A percentile compares a stretch with the other conserved stretches of the same genome.
These are phyloP conservation scores for Astragalus membranaceus DNA, from an alignment of 306 rosid genomes.

Conservation along the genomic window DNA sequence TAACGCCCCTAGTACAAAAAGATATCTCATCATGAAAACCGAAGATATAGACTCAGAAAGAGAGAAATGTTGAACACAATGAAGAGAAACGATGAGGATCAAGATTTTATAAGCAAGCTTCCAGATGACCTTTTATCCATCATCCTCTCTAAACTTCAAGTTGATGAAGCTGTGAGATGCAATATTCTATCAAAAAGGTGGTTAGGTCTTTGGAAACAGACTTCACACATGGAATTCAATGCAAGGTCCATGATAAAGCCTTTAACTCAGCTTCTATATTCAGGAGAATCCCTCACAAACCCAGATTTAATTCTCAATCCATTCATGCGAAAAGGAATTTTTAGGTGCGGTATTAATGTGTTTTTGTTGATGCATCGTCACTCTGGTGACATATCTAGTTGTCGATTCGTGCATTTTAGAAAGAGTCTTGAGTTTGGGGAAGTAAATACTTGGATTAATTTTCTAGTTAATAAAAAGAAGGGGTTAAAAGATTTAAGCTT, in stretches of 20 bases:
- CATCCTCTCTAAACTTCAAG: neutral
- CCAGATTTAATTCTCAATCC: neutral
- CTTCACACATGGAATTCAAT: neutral
- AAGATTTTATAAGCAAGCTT: neutral
- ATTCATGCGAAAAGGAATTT: neutral
- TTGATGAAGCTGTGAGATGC: conserved; percentile 17
- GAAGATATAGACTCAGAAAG: neutral
- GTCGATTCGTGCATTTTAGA: neutral
- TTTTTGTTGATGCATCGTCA: neutral
- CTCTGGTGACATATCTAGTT: neutral
- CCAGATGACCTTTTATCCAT: neutral
- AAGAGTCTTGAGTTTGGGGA: neutral
- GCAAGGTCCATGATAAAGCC: neutral
- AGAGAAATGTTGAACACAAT: neutral
- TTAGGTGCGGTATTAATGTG: neutral
- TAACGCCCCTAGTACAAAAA: too few relatives aligned
- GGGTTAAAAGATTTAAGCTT: neutral
- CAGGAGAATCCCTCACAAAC: neutral
- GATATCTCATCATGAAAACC: too few relatives aligned
- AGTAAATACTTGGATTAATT: neutral
- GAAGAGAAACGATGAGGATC: neutral
- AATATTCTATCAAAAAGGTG: conserved; percentile 8
- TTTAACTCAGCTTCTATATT: neutral
- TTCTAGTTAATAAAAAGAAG: neutral
- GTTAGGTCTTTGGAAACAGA: neutral